Conservation (phyloP, 495 filamentous ascomycete genomes). For the Cryomyces antarcticus region DNA sequence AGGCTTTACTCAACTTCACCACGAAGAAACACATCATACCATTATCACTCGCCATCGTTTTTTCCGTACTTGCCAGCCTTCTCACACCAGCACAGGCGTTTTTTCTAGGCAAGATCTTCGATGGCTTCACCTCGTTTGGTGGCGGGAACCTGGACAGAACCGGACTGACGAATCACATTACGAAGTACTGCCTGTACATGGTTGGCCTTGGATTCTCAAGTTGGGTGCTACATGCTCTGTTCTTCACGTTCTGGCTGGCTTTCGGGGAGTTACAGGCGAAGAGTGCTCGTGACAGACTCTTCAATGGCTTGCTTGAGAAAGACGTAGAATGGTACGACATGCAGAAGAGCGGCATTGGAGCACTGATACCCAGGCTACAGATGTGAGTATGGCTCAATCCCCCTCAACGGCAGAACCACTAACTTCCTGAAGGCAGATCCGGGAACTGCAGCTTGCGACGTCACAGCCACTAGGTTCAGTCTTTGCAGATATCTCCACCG, state of each 20-base stretch:
- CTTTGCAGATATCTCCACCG: slow-evolving; percentile 37
- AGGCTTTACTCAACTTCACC: slow-evolving; percentile 53
- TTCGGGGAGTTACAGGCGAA: slow-evolving; percentile 69
- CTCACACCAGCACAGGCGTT: slow-evolving; percentile 44
- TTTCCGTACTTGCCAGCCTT: slow-evolving; percentile 40
- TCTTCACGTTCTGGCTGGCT: slow-evolving; percentile 45
- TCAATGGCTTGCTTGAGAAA: slow-evolving; percentile 44
- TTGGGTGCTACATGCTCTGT: slow-evolving; percentile 44
- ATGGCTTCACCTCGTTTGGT: slow-evolving; percentile 45
- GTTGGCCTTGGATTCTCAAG: slow-evolving; percentile 35
- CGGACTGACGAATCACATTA: slow-evolving; percentile 33
- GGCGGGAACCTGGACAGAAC: slow-evolving; percentile 26
- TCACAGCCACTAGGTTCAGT: slow-evolving; percentile 59
- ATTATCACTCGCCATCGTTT: slow-evolving; percentile 29
- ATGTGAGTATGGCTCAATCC: slow-evolving; percentile 32
- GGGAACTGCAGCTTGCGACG: slow-evolving; percentile 62
- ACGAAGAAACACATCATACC: slow-evolving; percentile 34
- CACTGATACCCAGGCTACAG: slow-evolving; percentile 49
- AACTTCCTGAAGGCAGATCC: slow-evolving; percentile 38
- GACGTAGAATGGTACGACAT: slow-evolving; percentile 73
- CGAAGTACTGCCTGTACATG: slow-evolving; percentile 36
- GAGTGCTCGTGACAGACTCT: slow-evolving; percentile 39
- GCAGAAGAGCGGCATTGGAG: slow-evolving; percentile 46
- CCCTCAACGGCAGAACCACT: not conserved
- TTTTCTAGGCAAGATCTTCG: slow-evolving; percentile 58